Evolutionary conservation across 139 green algal genomes (phyloP), one percentile per base, ranked within the genome.

Genomic region (Picochlorum sp.): DNA sequence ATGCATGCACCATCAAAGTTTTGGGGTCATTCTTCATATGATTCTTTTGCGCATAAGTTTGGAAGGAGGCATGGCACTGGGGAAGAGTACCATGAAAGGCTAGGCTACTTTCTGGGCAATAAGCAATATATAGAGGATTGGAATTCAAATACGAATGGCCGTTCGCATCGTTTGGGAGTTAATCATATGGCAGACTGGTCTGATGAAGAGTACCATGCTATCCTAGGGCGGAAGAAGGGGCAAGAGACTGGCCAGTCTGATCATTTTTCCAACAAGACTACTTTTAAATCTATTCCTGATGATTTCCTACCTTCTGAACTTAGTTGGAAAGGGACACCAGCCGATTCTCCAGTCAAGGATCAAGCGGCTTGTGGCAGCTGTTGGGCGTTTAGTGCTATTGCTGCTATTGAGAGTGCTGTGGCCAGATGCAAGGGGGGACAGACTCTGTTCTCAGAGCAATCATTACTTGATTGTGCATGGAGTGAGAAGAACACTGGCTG

Each of bases 381-480:
- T 24, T 64, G 68, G 64, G 62, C 77, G 0, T 84, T 84, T 49
- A 67, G 64, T 16, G 45, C 72, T 1, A 55, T 76, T 2, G 75
- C 44, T 1, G 55, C 75, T 12, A 32, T 83, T 3, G 75, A 83
- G 55, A 43, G 72, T 7, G 75, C 75, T 1, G 68, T 69, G 45
- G 79, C 35, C 50, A 59, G 68, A 3, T 35, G 47, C 43, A 79
- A 67, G 1, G 77, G 71, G 26, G 64, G 57, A 37, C 71, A 73
- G 63, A 49, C 61, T 54, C 52, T 80, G 50, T 59, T 85, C 31
- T 74, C 57, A 8, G 77, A 85, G 67, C 74, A 83, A 56, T 35
- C 77, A 32, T 40, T 85, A 16, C 53, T 85, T n/a, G 77, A 85
- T 71, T 85, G 77, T 64, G 58, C 35, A 37, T 83, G 71, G 70